phyloP scores from a whole-genome alignment of 805 yeast genomes.

The Kluyveromyces aestuarii region DNA sequence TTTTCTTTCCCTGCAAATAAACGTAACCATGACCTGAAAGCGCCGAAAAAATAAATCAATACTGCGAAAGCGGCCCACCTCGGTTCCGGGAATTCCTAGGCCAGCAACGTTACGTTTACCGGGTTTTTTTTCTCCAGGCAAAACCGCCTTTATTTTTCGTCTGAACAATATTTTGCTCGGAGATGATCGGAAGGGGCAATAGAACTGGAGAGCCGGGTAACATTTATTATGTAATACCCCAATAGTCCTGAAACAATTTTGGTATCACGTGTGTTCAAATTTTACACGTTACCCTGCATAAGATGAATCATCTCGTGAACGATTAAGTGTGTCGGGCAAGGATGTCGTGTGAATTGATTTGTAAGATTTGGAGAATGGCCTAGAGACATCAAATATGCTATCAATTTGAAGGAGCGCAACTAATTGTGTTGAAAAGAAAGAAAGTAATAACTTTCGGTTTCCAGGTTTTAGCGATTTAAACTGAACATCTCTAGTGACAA shows the following conservation, averaged over 20 bases:
- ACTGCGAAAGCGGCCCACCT: background rate
- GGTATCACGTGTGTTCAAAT: too few relatives aligned
- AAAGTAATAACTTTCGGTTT: too few relatives aligned
- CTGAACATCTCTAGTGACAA: too few relatives aligned
- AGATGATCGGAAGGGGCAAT: background rate
- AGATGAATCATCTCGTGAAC: too few relatives aligned
- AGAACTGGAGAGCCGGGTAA: background rate
- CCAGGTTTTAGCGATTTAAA: too few relatives aligned
- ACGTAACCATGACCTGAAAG: background rate
- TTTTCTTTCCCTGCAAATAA: background rate
- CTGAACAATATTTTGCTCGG: background rate
- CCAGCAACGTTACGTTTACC: background rate
- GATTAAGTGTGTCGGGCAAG: background rate
- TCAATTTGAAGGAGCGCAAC: too few relatives aligned
- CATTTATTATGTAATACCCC: too few relatives aligned
- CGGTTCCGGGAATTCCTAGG: background rate
- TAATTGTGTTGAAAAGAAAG: too few relatives aligned
- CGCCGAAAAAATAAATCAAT: background rate
- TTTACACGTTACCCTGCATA: too few relatives aligned
- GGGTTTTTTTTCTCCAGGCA: background rate
- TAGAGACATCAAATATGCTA: too few relatives aligned
- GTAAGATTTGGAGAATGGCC: background rate
- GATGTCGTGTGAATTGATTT: background rate
- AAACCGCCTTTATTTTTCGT: too few relatives aligned
- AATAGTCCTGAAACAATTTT: too few relatives aligned